Conservation (phyloP, 352 stramenopile genomes). For the Globisporangium perplexum region DNA sequence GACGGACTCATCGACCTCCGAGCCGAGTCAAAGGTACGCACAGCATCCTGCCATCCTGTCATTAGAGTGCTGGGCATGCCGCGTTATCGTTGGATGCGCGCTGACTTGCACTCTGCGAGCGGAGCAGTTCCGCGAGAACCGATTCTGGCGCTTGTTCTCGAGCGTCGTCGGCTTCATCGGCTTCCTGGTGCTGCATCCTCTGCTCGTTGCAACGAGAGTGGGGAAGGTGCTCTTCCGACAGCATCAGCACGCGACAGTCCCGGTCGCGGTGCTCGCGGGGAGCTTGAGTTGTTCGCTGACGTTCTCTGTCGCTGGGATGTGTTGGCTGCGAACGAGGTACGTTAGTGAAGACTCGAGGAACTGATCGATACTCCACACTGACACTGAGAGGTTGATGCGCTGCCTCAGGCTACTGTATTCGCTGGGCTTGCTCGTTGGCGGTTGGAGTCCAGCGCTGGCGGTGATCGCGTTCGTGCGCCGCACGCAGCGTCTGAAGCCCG, state of each 20-base stretch:
- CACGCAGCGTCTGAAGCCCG: background rate
- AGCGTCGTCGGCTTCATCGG: conserved; percentile 59
- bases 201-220: conserved; percentile 20
- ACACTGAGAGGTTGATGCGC: background rate
- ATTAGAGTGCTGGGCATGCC: no score
- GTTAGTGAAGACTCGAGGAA: background rate
- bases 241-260: conserved; percentile 15
- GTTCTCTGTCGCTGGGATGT: conserved; percentile 34
- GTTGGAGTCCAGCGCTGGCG: background rate
- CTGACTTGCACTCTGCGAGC: background rate
- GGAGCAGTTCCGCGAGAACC: conserved; percentile 46
- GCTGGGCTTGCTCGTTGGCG: background rate
- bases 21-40: conserved; percentile 30
- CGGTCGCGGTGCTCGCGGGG: conserved; percentile 39
- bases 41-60: background rate
- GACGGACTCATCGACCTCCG: conserved; percentile 48
- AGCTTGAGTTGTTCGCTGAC: conserved; percentile 42
- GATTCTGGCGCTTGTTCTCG: conserved; percentile 60
- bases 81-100: no score
- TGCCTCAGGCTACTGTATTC: background rate
- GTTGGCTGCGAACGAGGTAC: conserved; percentile 51
- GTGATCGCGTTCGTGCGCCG: background rate
- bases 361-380: background rate
- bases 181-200: conserved; percentile 47
- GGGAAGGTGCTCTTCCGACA: conserved; percentile 13